phyloP scores from a whole-genome alignment of 2,329 filamentous ascomycete genomes.

The Trichophyton mentagrophytes region DNA sequence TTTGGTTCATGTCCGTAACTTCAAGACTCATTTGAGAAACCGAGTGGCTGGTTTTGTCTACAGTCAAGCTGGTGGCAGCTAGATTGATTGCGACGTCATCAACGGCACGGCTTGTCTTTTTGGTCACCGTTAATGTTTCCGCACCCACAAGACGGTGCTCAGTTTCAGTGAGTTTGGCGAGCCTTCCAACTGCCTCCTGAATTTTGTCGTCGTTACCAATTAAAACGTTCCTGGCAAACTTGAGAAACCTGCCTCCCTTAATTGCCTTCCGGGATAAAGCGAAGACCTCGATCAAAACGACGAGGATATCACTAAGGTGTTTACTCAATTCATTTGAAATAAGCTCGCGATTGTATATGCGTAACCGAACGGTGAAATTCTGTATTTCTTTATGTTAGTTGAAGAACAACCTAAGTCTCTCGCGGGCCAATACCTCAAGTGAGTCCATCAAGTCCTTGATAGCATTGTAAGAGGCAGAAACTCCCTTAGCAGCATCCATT shows the following conservation, averaged over 20 bases:
- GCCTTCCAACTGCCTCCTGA: conserved; percentile 28
- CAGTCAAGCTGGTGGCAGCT: conserved; percentile 3
- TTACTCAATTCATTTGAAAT: conserved; percentile 29
- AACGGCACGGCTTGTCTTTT: conserved; percentile 10
- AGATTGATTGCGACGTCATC: conserved; percentile 10
- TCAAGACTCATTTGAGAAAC: neutral
- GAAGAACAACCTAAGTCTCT: neutral
- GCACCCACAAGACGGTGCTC: conserved; percentile 36
- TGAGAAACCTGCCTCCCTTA: conserved; percentile 29
- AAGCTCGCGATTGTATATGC: conserved; percentile 30
- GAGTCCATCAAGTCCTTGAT: conserved; percentile 36
- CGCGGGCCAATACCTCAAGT: conserved; percentile 16
- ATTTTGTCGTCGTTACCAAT: conserved; percentile 32
- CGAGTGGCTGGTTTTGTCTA: neutral
- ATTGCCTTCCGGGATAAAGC: conserved; percentile 33
- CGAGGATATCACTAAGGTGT: conserved; percentile 34
- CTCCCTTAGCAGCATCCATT: conserved; percentile 34
- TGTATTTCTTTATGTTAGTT: conserved; percentile 12
- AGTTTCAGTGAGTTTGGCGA: conserved; percentile 28
- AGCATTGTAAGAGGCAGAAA: conserved; percentile 35
- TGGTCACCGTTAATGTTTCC: conserved; percentile 24
- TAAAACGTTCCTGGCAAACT: conserved; percentile 31
- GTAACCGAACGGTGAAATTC: conserved; percentile 34
- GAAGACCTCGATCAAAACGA: conserved; percentile 36
- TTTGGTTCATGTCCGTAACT: conserved; percentile 5